These are phyloP conservation scores for Geotrichum australiense DNA, from an alignment of 1,139 yeast species.

Conservation along the genomic window DNA sequence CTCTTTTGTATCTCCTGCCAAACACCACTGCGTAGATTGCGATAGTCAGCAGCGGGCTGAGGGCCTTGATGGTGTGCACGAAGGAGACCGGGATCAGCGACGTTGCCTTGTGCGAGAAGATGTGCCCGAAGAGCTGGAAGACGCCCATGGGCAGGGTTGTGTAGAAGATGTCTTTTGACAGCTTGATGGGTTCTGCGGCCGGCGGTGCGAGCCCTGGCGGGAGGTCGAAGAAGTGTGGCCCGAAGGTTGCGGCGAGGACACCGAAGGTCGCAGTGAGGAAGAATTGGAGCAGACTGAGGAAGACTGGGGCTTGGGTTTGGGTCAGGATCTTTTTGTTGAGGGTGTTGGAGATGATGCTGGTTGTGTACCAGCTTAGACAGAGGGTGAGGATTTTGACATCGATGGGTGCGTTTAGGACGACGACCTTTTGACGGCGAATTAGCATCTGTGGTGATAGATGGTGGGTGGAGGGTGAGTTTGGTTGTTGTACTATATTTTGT, in stretches of 20 bases:
- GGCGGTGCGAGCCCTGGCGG: conserved; percentile 31
- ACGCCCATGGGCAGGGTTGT: conserved; percentile 89
- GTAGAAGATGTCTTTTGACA: conserved; percentile 48
- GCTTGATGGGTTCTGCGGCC: conserved; percentile 37
- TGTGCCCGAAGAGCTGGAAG: conserved; percentile 86
- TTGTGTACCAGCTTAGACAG: conserved; percentile 71
- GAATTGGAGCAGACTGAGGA: conserved; percentile 82
- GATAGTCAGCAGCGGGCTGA: conserved; percentile 86
- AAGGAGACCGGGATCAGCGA: conserved; percentile 81
- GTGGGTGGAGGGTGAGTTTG: no score
- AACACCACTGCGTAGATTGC: conserved; percentile 61
- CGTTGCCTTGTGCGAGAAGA: conserved; percentile 84
- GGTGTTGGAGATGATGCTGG: conserved; percentile 77
- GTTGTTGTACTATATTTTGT: no score
- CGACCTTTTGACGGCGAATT: conserved; percentile 1
- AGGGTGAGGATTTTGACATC: conserved; percentile 38
- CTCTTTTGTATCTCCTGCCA: conserved; percentile 47
- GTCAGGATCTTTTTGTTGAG: conserved; percentile 69
- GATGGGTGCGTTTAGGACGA: conserved; percentile 28
- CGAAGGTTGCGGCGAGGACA: conserved; percentile 30
- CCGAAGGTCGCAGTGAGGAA: conserved; percentile 62
- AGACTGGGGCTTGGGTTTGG: conserved; percentile 67
- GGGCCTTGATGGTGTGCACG: conserved; percentile 86
- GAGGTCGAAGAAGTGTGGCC: conserved; percentile 22
- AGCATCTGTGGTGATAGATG: no score